These are phyloP conservation scores for Macrophomina phaseolina DNA, from an alignment of 2,329 filamentous ascomycete genomes.

Conservation along the genomic window DNA sequence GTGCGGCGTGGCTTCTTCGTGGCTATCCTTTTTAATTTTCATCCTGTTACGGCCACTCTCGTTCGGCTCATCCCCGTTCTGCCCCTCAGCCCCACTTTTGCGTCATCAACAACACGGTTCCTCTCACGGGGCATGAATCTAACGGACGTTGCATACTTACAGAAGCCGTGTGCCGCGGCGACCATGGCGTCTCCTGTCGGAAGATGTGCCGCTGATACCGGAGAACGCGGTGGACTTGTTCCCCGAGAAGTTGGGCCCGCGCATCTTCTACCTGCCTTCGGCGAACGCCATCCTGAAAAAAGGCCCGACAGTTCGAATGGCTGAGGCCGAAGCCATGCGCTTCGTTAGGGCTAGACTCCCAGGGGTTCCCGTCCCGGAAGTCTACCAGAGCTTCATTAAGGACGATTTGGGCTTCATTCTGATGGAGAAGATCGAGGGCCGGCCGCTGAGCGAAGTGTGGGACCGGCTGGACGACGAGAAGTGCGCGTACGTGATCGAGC, in stretches of 20 bases:
- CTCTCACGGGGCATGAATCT: conserved; percentile 4
- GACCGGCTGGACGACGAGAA: conserved; percentile 24
- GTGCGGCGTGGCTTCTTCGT: not conserved
- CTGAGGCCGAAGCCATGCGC: conserved; percentile 25
- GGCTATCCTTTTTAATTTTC: not conserved
- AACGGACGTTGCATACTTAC: conserved; percentile 25
- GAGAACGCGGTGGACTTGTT: conserved; percentile 26
- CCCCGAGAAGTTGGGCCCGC: conserved; percentile 24
- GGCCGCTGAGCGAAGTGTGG: conserved; percentile 29
- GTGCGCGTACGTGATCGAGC: conserved; percentile 25
- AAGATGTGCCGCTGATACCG: conserved; percentile 25
- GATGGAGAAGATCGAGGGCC: conserved; percentile 32
- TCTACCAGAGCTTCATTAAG: conserved; percentile 26
- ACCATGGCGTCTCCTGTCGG: conserved; percentile 23
- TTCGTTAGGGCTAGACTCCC: conserved; percentile 15
- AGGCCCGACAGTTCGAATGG: conserved; percentile 24
- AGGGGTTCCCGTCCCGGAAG: conserved; percentile 9
- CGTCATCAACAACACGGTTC: conserved; percentile 9
- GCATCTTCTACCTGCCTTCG: conserved; percentile 25
- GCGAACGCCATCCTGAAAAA: conserved; percentile 26
- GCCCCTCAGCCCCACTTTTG: conserved; percentile 17
- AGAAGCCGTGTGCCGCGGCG: conserved; percentile 23
- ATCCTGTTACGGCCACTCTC: not conserved
- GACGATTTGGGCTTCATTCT: conserved; percentile 29
- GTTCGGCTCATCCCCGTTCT: not conserved